A percentile compares a stretch with the other conserved stretches of the same genome.
Conservation (phyloP, 2,329 filamentous ascomycete genomes). For the Colletotrichum costaricense region DNA sequence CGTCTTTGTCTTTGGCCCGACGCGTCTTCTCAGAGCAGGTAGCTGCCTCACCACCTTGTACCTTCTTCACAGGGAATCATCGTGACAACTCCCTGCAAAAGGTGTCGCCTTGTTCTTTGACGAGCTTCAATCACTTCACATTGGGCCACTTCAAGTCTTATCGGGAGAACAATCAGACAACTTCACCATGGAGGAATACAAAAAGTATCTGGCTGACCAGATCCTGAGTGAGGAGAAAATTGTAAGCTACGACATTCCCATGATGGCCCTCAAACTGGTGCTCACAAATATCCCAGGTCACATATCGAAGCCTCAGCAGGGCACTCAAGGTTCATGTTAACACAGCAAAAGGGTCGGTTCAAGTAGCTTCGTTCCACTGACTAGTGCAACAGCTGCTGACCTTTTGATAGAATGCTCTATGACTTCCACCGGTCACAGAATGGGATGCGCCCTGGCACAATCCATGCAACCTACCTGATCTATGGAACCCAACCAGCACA, state of each 20-base stretch:
- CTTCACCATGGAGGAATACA: constrained; percentile 69
- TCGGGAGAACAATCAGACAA: background rate
- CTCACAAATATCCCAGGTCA: constrained; percentile 69
- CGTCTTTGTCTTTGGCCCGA: constrained; percentile 13
- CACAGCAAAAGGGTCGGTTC: constrained; percentile 83
- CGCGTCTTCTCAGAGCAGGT: constrained; percentile 9
- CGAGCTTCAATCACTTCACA: background rate
- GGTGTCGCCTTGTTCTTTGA: background rate
- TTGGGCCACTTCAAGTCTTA: background rate
- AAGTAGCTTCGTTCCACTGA: constrained; percentile 3
- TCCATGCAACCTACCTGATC: constrained; percentile 95
- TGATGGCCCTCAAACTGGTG: background rate
- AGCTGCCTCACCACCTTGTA: background rate
- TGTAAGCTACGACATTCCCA: constrained; percentile 57
- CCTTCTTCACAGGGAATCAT: constrained; percentile 1
- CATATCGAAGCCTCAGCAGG: constrained; percentile 86
- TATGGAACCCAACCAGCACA: constrained; percentile 71
- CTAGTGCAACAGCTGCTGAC: constrained; percentile 46
- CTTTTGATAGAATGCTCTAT: constrained; percentile 80
- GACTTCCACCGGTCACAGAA: constrained; percentile 87
- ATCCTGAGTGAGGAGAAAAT: constrained; percentile 81
- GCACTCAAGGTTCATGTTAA: constrained; percentile 87
- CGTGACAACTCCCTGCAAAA: background rate
- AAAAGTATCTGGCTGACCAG: constrained; percentile 78
- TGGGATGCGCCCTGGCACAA: constrained; percentile 74